Evolutionary conservation across 805 yeast species (phyloP).

Genomic region (Saturnispora mendoncae): DNA sequence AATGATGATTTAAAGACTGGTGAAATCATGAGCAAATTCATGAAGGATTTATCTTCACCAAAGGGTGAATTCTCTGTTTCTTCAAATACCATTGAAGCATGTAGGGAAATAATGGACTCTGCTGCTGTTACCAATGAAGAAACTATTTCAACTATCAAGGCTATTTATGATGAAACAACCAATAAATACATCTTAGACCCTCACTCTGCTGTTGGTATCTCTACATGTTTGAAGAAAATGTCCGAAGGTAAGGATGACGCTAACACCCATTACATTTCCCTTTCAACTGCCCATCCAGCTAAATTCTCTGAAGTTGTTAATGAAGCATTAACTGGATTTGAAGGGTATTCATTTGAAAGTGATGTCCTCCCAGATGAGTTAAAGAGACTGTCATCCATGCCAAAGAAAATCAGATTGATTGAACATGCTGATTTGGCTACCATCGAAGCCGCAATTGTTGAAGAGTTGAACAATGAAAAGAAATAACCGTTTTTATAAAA

Average conservation of each 20-base stretch:
- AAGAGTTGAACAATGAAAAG: conserved; percentile 48
- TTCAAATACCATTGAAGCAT: conserved; percentile 51
- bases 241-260: conserved; percentile 28
- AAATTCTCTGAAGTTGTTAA: conserved; percentile 96
- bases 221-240: conserved; percentile 60
- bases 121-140: conserved; percentile 71
- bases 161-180: conserved; percentile 48
- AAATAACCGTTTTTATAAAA: conserved; percentile 4
- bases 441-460: conserved; percentile 68
- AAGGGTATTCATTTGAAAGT: conserved; percentile 74
- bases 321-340: conserved; percentile 54
- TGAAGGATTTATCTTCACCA: conserved; percentile 57
- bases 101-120: conserved; percentile 63
- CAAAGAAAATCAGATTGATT: conserved; percentile 64
- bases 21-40: conserved; percentile 59
- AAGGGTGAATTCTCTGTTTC: conserved; percentile 73
- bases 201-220: conserved; percentile 91
- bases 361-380: conserved; percentile 88
- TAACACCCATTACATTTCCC: conserved; percentile 51
- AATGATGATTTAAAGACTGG: conserved; percentile 67
- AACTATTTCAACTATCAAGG: conserved; percentile 71
- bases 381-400: conserved; percentile 57
- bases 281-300: conserved; percentile 98
- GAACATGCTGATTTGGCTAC: conserved; percentile 65
- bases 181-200: conserved; percentile 85